phyloP scores from a whole-genome alignment of 768 basidiomycete genomes.

The Coprinopsis marcescibilis region DNA sequence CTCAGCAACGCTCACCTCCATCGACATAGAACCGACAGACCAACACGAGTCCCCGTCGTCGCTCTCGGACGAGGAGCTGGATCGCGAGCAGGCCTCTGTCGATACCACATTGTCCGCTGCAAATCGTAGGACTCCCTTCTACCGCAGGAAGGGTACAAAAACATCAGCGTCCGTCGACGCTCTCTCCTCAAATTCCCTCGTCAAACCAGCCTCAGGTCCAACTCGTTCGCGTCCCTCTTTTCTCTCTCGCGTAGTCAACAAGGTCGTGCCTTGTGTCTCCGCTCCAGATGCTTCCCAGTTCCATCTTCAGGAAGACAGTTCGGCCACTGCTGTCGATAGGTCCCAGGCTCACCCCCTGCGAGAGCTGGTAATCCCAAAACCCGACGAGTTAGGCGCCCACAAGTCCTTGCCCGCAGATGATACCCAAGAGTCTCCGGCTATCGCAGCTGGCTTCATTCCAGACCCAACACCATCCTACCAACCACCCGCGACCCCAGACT shows the following conservation, averaged over 20 bases:
- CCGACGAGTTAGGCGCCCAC: slow-evolving; percentile 13
- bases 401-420: slow-evolving; percentile 6
- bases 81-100: slow-evolving; percentile 39
- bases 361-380: slow-evolving; percentile 13
- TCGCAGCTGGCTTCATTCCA: slow-evolving; percentile 23
- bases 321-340: slow-evolving; percentile 3
- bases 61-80: slow-evolving; percentile 22
- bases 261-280: slow-evolving; percentile 63
- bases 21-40: too few species aligned
- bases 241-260: slow-evolving; percentile 56
- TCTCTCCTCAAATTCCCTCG: slow-evolving; percentile 27
- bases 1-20: slow-evolving; percentile 9
- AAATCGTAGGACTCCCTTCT: slow-evolving; percentile 36
- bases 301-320: slow-evolving; percentile 13
- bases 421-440: slow-evolving; percentile 18
- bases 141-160: slow-evolving; percentile 37
- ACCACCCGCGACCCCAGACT: slow-evolving; percentile 26
- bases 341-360: slow-evolving; percentile 16
- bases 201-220: slow-evolving; percentile 22
- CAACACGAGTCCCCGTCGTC: too few species aligned
- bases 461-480: slow-evolving; percentile 20
- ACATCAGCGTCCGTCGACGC: slow-evolving; percentile 29
- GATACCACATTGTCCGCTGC: slow-evolving; percentile 33
- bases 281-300: slow-evolving; percentile 26
- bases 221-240: slow-evolving; percentile 42